A percentile compares a stretch with the other conserved stretches of the same genome.
Conservation (phyloP, 352 stramenopile genomes). For the Thalassiosira gravida region DNA sequence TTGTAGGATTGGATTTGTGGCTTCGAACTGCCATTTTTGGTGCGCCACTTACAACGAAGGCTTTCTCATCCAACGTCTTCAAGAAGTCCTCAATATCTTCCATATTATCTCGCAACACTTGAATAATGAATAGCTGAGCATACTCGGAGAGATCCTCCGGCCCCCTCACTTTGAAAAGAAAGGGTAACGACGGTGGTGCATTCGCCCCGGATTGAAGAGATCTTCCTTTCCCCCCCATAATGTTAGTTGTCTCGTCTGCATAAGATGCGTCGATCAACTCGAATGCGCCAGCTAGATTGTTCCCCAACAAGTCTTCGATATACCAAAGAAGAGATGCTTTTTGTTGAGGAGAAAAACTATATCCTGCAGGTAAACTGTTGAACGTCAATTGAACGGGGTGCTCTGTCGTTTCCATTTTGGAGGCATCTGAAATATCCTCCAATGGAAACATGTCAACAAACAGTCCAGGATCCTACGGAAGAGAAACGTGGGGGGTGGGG, state of each 20-base stretch:
- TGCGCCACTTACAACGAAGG: constrained; percentile 17
- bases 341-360: background rate
- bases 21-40: too few species aligned
- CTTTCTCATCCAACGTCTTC: constrained; percentile 1
- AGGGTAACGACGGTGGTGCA: background rate
- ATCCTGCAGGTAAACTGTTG: background rate
- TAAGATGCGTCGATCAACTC: constrained; percentile 1
- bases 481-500: too few species aligned
- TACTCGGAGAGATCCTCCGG: background rate
- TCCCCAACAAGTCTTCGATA: background rate
- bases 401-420: too few species aligned
- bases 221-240: background rate
- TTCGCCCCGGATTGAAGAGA: background rate
- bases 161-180: background rate
- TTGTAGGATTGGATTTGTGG: too few species aligned
- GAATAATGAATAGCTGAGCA: constrained; percentile 3
- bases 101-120: constrained; percentile 9
- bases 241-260: background rate
- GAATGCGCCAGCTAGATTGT: background rate
- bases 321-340: background rate
- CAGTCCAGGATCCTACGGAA: too few species aligned
- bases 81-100: constrained; percentile 12
- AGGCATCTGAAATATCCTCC: too few species aligned
- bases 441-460: too few species aligned
- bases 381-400: background rate